A percentile compares a stretch with the other conserved stretches of the same genome.
Evolutionary conservation across 768 basidiomycete species (phyloP).

Genomic region (Mycena rebaudengoi): DNA sequence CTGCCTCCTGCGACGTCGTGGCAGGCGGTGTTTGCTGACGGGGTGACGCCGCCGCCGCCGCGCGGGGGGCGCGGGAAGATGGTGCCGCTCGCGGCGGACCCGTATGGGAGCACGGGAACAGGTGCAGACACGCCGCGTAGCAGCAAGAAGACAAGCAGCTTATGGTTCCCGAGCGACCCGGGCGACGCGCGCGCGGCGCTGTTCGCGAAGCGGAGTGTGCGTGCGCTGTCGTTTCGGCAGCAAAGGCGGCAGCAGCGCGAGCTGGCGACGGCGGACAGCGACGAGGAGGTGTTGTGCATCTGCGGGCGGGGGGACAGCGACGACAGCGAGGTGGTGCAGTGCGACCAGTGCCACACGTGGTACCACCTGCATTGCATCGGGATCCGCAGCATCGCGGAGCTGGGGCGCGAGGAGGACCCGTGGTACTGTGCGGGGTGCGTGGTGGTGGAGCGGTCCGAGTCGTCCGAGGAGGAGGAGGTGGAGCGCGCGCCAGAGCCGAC

Average conservation of each 20-base stretch:
- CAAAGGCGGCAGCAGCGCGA: conserved; percentile 47
- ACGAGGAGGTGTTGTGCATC: conserved; percentile 66
- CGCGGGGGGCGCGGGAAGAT: conserved; percentile 66
- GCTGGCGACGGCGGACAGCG: conserved; percentile 47
- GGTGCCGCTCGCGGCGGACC: conserved; percentile 60
- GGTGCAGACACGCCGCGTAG: conserved; percentile 25
- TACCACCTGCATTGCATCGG: conserved; percentile 86
- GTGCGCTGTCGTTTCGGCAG: conserved; percentile 65
- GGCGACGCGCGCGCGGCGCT: conserved; percentile 81
- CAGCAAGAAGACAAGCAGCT: conserved; percentile 38
- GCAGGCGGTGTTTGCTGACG: conserved; percentile 40
- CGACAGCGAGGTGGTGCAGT: conserved; percentile 76
- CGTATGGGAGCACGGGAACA: conserved; percentile 33
- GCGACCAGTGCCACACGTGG: conserved; percentile 83
- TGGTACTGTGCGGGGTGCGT: conserved; percentile 78
- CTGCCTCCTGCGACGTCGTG: conserved; percentile 38
- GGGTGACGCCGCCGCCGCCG: conserved; percentile 36
- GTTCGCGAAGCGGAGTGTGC: conserved; percentile 76
- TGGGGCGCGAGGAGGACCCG: conserved; percentile 80
- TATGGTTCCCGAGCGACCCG: conserved; percentile 72
- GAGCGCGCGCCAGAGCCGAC: conserved; percentile 64
- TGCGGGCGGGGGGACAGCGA: conserved; percentile 73
- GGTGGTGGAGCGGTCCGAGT: conserved; percentile 51
- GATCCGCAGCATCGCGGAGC: conserved; percentile 65
- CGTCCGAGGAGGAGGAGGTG: conserved; percentile 43